Conservation (phyloP, 2,329 filamentous ascomycete species). For the Westerdykella sp. region DNA sequence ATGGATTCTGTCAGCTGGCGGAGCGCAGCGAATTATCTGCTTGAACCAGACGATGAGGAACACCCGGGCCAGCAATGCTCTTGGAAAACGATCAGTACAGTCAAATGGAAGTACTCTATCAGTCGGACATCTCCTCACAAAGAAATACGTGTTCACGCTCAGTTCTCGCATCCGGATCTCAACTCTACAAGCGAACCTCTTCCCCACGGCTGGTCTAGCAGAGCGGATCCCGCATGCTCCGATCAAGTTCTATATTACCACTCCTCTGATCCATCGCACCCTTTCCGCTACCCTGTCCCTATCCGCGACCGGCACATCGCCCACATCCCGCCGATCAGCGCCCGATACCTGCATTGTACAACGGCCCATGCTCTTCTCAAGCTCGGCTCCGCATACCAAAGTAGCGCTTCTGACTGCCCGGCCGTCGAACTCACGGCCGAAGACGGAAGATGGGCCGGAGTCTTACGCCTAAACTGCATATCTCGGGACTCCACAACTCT, state of each 20-base stretch:
- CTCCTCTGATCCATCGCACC: slow-evolving; percentile 4
- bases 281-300: slow-evolving; percentile 10
- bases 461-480: slow-evolving; percentile 7
- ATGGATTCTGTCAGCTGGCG: too few relatives aligned
- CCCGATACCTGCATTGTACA: slow-evolving; percentile 7
- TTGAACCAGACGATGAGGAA: too few relatives aligned
- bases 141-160: not conserved
- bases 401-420: slow-evolving; percentile 2
- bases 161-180: not conserved
- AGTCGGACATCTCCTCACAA: not conserved
- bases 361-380: slow-evolving; percentile 7
- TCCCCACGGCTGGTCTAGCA: not conserved
- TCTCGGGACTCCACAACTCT: not conserved
- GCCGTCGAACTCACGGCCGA: slow-evolving; percentile 4
- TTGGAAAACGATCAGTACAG: slow-evolving; percentile 9
- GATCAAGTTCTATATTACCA: slow-evolving; percentile 3
- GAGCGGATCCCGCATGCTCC: not conserved
- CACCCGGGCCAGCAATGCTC: slow-evolving; percentile 1
- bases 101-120: slow-evolving; percentile 7
- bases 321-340: slow-evolving; percentile 4
- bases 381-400: slow-evolving; percentile 4
- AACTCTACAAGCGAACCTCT: not conserved
- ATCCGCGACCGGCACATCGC: slow-evolving; percentile 6
- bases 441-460: slow-evolving; percentile 8
- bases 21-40: too few relatives aligned